Evolutionary conservation across 805 yeast genomes (phyloP).

Genomic region (Wickerhamomyces bisporus): DNA sequence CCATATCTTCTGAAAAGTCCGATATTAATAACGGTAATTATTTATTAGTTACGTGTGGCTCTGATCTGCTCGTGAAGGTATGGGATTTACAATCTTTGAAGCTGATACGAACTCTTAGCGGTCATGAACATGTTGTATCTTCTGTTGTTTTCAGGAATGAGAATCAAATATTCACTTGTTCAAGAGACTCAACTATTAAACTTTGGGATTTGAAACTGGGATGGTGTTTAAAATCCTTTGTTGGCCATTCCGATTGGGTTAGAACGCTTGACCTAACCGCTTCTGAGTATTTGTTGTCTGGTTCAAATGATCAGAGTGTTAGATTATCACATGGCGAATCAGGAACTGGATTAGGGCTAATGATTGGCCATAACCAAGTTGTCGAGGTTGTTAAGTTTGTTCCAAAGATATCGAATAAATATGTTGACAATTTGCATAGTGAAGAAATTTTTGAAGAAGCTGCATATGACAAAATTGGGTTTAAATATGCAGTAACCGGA

Average conservation of each 20-base stretch:
- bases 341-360: constrained; percentile 61
- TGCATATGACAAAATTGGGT: constrained; percentile 40
- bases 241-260: constrained; percentile 89
- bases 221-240: constrained; percentile 56
- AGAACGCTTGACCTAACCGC: constrained; percentile 50
- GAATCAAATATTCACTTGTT: constrained; percentile 49
- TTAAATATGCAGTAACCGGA: constrained; percentile 69
- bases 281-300: constrained; percentile 60
- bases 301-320: constrained; percentile 74
- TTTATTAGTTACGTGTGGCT: constrained; percentile 42
- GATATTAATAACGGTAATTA: constrained; percentile 18
- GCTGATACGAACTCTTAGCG: constrained; percentile 59
- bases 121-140: constrained; percentile 87
- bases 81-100: constrained; percentile 60
- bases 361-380: constrained; percentile 80
- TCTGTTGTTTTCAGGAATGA: constrained; percentile 47
- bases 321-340: constrained; percentile 61
- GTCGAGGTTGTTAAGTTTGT: constrained; percentile 68
- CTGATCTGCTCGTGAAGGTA: constrained; percentile 54
- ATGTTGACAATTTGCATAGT: constrained; percentile 39
- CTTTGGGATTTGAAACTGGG: constrained; percentile 69
- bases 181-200: constrained; percentile 57
- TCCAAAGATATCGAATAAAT: constrained; percentile 44
- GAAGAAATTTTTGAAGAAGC: constrained; percentile 22
- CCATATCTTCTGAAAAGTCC: constrained; percentile 44